These are phyloP conservation scores for Populus nigra DNA, from an alignment of 345 rosid species.

Conservation along the genomic window DNA sequence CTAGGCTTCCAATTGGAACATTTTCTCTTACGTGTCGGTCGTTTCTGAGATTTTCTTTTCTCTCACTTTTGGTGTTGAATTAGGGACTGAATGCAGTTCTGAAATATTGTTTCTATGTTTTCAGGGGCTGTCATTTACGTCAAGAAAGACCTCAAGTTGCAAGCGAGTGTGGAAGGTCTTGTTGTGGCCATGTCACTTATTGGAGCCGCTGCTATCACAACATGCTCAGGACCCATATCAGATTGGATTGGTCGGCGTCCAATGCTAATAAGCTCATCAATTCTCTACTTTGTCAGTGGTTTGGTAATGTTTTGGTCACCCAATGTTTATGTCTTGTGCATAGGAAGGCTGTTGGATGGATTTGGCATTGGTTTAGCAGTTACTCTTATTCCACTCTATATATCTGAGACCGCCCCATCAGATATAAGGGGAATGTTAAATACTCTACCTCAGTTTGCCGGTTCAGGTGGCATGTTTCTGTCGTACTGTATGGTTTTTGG, in stretches of 20 bases:
- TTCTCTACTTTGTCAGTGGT: constrained; percentile 77
- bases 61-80: neutral
- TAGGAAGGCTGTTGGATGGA: constrained; percentile 85
- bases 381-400: constrained; percentile 84
- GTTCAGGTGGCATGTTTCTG: constrained; percentile 93
- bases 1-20: neutral
- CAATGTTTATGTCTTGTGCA: constrained; percentile 70
- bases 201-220: constrained; percentile 85
- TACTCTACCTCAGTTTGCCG: constrained; percentile 91
- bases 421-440: constrained; percentile 86
- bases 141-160: constrained; percentile 61
- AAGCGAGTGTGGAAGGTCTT: constrained; percentile 75
- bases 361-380: constrained; percentile 92
- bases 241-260: constrained; percentile 97
- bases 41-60: neutral
- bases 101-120: constrained; percentile 15
- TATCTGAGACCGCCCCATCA: constrained; percentile 95
- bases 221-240: constrained; percentile 90
- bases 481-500: constrained; percentile 91
- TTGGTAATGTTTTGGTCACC: constrained; percentile 95
- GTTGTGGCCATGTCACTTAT: constrained; percentile 93
- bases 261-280: constrained; percentile 76
- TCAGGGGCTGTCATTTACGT: constrained; percentile 86
- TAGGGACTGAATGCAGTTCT: constrained; percentile 8
- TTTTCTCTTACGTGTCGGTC: neutral